Conservation (phyloP, 768 basidiomycete genomes). For the Pholiota molesta region DNA sequence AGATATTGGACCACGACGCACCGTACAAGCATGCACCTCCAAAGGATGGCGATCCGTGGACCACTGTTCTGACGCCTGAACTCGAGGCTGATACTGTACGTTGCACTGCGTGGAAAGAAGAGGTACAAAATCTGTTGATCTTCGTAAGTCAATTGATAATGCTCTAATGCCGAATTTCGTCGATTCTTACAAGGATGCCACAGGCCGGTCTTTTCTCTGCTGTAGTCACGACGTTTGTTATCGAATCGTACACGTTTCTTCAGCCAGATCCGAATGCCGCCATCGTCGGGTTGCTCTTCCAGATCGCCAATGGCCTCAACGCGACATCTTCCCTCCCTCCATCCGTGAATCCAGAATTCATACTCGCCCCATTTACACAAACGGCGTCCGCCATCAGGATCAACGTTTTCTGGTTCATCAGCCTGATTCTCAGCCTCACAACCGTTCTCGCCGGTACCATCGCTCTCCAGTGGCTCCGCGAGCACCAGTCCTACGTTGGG, state of each 20-base stretch:
- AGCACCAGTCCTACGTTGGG: slow-evolving; percentile 4
- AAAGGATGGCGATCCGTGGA: slow-evolving; percentile 11
- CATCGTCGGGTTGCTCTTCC: not conserved
- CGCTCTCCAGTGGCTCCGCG: slow-evolving; percentile 13
- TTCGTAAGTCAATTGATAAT: slow-evolving; percentile 15
- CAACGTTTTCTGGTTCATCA: slow-evolving; percentile 14
- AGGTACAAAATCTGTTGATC: slow-evolving; percentile 23
- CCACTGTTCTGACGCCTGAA: not conserved
- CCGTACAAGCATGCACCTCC: too few species aligned
- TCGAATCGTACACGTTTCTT: slow-evolving; percentile 4
- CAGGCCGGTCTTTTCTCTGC: slow-evolving; percentile 7
- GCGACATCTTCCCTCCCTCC: not conserved
- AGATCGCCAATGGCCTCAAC: not conserved
- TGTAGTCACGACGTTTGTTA: slow-evolving; percentile 4
- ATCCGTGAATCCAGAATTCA: not conserved
- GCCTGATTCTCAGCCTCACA: slow-evolving; percentile 13
- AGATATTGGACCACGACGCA: too few species aligned
- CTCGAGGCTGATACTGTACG: slow-evolving; percentile 9
- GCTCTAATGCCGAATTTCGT: not conserved
- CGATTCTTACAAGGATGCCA: not conserved
- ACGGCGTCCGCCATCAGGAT: not conserved
- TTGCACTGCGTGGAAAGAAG: slow-evolving; percentile 20
- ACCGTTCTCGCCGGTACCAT: slow-evolving; percentile 14
- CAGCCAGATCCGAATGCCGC: slow-evolving; percentile 5
- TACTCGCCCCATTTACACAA: not conserved